Percentiles rank a stretch among this genome's conserved stretches.
Conservation (phyloP, 2,329 filamentous ascomycete genomes). For the Huntiella savannae region DNA sequence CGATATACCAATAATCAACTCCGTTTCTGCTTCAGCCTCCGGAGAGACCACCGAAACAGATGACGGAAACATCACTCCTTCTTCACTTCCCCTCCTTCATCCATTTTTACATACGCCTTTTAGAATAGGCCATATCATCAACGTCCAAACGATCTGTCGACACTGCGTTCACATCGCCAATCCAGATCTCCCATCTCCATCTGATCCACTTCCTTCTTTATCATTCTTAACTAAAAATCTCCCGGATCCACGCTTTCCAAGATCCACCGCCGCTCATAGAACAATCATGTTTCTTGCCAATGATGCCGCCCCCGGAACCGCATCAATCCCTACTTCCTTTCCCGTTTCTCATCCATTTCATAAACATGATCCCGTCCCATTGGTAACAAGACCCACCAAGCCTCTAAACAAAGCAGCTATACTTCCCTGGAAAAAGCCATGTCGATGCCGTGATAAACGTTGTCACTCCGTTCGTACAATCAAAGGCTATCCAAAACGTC, state of each 20-base stretch:
- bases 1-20: too few relatives aligned
- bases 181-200: not conserved
- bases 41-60: too few relatives aligned
- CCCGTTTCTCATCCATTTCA: not conserved
- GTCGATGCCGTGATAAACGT: not conserved
- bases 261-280: not conserved
- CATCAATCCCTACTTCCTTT: not conserved
- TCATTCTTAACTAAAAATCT: not conserved
- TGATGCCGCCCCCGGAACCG: not conserved
- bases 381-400: not conserved
- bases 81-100: too few relatives aligned
- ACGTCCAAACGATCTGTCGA: too few relatives aligned
- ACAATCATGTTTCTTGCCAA: not conserved
- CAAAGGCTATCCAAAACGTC: not conserved
- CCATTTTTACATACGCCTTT: too few relatives aligned
- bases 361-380: not conserved
- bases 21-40: too few relatives aligned
- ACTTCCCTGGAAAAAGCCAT: constrained; percentile 1
- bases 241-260: not conserved
- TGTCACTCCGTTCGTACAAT: not conserved
- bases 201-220: not conserved
- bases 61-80: too few relatives aligned
- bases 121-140: too few relatives aligned
- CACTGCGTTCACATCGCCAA: too few relatives aligned
- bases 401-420: not conserved